Evolutionary conservation across 2,329 filamentous ascomycete species (phyloP).

Genomic region (Pestalotiopsis sp.): DNA sequence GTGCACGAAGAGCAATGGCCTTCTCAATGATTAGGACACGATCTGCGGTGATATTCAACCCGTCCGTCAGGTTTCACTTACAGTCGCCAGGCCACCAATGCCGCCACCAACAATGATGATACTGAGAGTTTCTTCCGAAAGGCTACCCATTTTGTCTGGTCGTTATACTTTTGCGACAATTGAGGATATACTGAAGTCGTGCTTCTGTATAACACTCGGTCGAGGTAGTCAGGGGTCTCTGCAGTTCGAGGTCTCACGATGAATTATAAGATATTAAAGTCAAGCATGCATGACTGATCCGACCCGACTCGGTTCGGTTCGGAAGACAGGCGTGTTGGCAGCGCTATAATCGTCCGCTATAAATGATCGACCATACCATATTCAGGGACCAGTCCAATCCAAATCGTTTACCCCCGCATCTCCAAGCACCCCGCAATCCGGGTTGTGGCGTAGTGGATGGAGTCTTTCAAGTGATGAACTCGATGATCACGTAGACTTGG

Average conservation of each 20-base stretch:
- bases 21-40: conserved; percentile 1
- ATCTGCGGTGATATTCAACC: not conserved
- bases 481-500: too few species aligned
- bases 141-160: not conserved
- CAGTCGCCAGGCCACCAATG: conserved; percentile 29
- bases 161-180: not conserved
- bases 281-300: not conserved
- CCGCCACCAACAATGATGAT: conserved; percentile 25
- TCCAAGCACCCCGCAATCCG: not conserved
- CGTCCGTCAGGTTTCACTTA: conserved; percentile 8
- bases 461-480: not conserved
- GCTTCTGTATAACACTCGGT: not conserved
- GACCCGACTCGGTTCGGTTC: not conserved
- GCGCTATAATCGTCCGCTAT: not conserved
- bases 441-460: not conserved
- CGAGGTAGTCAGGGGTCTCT: not conserved
- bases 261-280: not conserved
- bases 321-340: not conserved
- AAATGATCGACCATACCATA: not conserved
- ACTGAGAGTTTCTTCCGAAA: not conserved
- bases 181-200: not conserved
- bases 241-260: not conserved
- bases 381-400: not conserved
- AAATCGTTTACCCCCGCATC: not conserved
- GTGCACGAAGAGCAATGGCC: conserved; percentile 37